These are phyloP conservation scores for Esteya vermicola DNA, from an alignment of 2,329 filamentous ascomycete genomes.

Conservation along the genomic window DNA sequence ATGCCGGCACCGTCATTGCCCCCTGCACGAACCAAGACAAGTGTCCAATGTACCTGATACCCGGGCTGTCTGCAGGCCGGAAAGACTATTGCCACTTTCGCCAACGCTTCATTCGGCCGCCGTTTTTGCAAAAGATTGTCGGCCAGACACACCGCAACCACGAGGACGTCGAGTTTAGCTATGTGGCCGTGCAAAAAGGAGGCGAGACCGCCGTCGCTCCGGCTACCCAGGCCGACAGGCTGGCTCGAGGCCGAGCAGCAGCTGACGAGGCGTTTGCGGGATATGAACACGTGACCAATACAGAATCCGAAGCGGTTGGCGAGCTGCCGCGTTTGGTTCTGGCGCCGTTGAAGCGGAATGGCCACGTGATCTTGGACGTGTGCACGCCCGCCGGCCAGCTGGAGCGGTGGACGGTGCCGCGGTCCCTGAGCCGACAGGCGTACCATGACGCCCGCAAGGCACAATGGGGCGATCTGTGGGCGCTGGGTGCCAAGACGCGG, in stretches of 20 bases:
- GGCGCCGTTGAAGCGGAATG: constrained; percentile 71
- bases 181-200: constrained; percentile 72
- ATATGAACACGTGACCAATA: constrained; percentile 34
- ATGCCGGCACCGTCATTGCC: constrained; percentile 50
- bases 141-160: constrained; percentile 60
- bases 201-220: constrained; percentile 14
- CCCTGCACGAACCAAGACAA: constrained; percentile 78
- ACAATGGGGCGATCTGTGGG: constrained; percentile 89
- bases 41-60: constrained; percentile 75
- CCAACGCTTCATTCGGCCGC: constrained; percentile 76
- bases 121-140: constrained; percentile 66
- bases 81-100: constrained; percentile 86
- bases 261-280: constrained; percentile 63
- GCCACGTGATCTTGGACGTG: constrained; percentile 79
- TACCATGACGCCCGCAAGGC: constrained; percentile 89
- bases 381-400: constrained; percentile 77
- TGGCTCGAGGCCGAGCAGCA: constrained; percentile 30
- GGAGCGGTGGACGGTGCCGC: constrained; percentile 87
- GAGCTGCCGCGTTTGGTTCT: constrained; percentile 66
- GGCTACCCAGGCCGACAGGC: constrained; percentile 7
- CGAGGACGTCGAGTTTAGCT: constrained; percentile 85
- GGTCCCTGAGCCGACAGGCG: constrained; percentile 63
- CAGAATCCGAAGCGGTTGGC: constrained; percentile 19
- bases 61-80: constrained; percentile 56
- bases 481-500: constrained; percentile 80